Base-by-base conservation (phyloP, 2,329 filamentous ascomycete genomes). In the Xylaria sp. region DNA sequence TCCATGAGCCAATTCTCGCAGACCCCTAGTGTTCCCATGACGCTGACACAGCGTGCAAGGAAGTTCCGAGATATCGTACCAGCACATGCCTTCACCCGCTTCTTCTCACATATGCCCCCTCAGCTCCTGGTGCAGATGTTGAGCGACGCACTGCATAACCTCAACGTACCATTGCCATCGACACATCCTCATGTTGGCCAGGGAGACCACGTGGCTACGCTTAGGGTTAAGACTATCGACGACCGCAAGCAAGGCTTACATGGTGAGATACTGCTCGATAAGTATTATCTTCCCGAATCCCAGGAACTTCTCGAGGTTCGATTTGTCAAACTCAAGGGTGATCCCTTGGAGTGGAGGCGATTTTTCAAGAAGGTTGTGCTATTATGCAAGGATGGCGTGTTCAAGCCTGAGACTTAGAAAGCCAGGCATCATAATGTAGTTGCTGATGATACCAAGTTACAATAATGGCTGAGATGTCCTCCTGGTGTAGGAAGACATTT, bases 281-380 rank as follows among this genome's bases (percentile, higher is more conserved):
- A 83, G 80, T 88, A 88, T 77, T 79, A 81, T 51, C 85, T 91
- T 72, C 87, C 83, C 1, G 84, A 85, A 63, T 83, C 83, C 10
- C 82, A 81, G 73, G 91, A 92, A 69, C 81, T 95, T 39, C 86
- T 94, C 28, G 94, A 98, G 79, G 92, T 98, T 33, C 88, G 94
- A 61, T 98, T 99, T 78, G 88, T 97, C 73, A 99, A 99, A 83
- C 87, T 93, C 63, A 98, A 97, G 83, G 96, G 96, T 6, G 96
- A 99, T 83, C 96, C 96, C 5, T 82, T 99, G 59, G 95, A 98
- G 83, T 99, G 97, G 96, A 89, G 96, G 69, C 86, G 96, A 41
- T 94, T 99, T 79, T 99, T 99, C 85, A 99, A 99, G 83, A 94
- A 94, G 80, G 88, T 98, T n/a, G 93, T 93, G 36, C 85, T 97